phyloP scores from a whole-genome alignment of 2,329 filamentous ascomycete genomes.

The Exserohilum rostratum region DNA sequence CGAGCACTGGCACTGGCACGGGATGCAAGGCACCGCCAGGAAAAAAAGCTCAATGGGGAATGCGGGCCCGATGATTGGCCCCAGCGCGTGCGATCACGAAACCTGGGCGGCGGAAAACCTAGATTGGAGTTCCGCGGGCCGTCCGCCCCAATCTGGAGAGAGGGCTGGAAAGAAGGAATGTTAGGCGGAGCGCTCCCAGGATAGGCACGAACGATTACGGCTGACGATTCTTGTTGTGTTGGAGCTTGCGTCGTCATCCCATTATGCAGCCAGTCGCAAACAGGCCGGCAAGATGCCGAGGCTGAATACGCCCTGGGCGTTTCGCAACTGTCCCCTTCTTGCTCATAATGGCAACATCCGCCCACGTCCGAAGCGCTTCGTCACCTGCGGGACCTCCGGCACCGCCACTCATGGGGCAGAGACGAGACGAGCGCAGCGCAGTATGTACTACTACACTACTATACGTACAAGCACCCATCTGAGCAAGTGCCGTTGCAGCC shows the following conservation, averaged over 20 bases:
- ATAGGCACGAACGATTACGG: conserved; percentile 8
- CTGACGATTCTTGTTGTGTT: conserved; percentile 12
- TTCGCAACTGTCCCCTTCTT: conserved; percentile 33
- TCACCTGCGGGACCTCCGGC: conserved; percentile 40
- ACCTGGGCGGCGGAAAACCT: conserved; percentile 30
- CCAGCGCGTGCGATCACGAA: conserved; percentile 16
- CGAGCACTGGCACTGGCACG: too few relatives aligned
- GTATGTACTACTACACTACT: too few relatives aligned
- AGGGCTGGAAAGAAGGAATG: conserved; percentile 5
- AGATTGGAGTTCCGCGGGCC: conserved; percentile 37
- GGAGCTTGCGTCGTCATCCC: conserved; percentile 17
- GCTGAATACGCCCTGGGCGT: conserved; percentile 21
- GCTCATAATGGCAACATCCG: conserved; percentile 33
- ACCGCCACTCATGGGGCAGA: conserved; percentile 20
- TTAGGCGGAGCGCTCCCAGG: conserved; percentile 22
- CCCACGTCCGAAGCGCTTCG: conserved; percentile 36
- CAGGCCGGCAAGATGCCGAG: conserved; percentile 22
- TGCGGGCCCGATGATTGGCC: conserved; percentile 31
- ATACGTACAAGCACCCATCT: too few relatives aligned
- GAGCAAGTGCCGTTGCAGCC: conserved; percentile 19
- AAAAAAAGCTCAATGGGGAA: conserved; percentile 14
- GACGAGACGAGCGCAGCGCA: too few relatives aligned
- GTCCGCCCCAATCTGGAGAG: conserved; percentile 25
- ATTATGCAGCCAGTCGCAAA: conserved; percentile 18
- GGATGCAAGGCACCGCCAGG: conserved; percentile 42